These are phyloP conservation scores for Exophiala sp. DNA, from an alignment of 2,329 filamentous ascomycete species.

Conservation along the genomic window DNA sequence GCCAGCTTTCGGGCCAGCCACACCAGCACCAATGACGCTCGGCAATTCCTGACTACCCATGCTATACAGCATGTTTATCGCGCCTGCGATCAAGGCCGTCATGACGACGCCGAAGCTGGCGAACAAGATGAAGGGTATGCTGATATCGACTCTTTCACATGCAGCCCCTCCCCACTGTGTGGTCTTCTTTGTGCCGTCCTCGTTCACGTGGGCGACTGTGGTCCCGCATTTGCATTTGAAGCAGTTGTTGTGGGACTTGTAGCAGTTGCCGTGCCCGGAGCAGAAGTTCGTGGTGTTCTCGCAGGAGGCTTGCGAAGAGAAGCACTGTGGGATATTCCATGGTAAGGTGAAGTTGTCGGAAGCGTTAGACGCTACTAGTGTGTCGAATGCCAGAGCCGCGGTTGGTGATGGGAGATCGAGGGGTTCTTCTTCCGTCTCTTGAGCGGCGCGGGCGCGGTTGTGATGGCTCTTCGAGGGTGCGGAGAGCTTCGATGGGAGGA, in stretches of 20 bases:
- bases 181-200: constrained; percentile 55
- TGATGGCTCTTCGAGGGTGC: constrained; percentile 12
- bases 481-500: constrained; percentile 44
- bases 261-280: constrained; percentile 76
- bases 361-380: constrained; percentile 36
- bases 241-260: constrained; percentile 65
- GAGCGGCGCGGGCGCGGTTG: constrained; percentile 12
- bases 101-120: constrained; percentile 69
- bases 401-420: constrained; percentile 34
- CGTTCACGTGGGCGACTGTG: constrained; percentile 49
- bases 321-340: constrained; percentile 66
- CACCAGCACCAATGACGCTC: constrained; percentile 92
- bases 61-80: constrained; percentile 73
- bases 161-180: constrained; percentile 78
- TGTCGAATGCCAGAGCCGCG: constrained; percentile 34
- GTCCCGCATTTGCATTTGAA: constrained; percentile 73
- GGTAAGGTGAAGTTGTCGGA: constrained; percentile 36
- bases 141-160: constrained; percentile 90
- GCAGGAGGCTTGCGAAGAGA: constrained; percentile 67
- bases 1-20: constrained; percentile 62
- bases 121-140: constrained; percentile 84
- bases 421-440: constrained; percentile 20
- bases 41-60: constrained; percentile 86
- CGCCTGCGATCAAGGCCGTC: constrained; percentile 64
- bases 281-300: constrained; percentile 69